Evolutionary conservation across 2,329 filamentous ascomycete genomes (phyloP), one percentile per base, ranked within the genome.

Genomic region (Colletotrichum tamarilloi): DNA sequence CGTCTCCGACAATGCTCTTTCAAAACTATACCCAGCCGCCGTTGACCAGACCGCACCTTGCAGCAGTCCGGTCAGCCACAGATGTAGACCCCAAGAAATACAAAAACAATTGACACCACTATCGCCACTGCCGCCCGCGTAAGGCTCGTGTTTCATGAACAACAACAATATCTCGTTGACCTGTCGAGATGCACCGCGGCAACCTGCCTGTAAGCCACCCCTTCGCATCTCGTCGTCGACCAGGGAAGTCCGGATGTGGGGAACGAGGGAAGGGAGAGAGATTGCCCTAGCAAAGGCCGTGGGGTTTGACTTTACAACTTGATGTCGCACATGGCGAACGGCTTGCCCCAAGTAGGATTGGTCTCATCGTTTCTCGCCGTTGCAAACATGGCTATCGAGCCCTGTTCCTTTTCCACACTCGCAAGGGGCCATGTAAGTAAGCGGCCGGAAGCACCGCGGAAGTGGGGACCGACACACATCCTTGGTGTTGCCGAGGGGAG

Each of bases 101-200:
- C 56, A 57, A n/a, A 56, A 69, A 32, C 30, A 22, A 52, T 63
- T 56, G 42, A 69, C 70, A 62, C 67, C 70, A 60, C 60, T 42
- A 5, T 66, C 63, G 60, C 70, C 67, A 65, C 67, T 73, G 60
- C 67, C 70, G 67, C 67, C 70, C 56, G 67, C 70, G 67, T 70
- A 70, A 70, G 70, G 70, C 70, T 73, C 62, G 60, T 73, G 70
- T 73, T 73, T 66, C 67, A 73, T 73, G 70, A 62, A 65, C 58
- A 63, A 53, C 16, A 22, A 32, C 46, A 24, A 63, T 52, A 64
- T 62, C 52, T 57, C 49, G 70, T 64, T 64, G 66, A 64, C 60
- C 55, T 70, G 55, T 60, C 67, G 60, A 64, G 60, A 65, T 65
- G 60, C 59, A 12, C 67, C 28, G 56, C 70, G 70, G 67, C 55